Percentiles rank a stretch among this genome's conserved stretches.
Conservation (phyloP, 1,284 basidiomycete genomes). For the Trichosporon asahii region DNA sequence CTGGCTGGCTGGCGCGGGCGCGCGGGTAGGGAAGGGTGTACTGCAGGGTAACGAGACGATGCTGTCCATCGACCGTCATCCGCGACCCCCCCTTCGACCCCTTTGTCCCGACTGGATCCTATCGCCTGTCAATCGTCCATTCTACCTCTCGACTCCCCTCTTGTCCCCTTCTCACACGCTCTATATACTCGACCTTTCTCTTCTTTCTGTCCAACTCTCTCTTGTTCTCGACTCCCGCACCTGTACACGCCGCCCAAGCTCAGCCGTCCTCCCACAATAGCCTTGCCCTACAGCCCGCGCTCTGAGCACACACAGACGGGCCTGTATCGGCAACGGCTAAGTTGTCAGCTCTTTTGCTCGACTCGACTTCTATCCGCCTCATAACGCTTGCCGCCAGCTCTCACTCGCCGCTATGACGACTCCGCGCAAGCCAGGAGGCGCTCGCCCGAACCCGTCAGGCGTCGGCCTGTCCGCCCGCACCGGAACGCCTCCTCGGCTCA, state of each 20-base stretch:
- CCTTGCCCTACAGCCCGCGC: not conserved
- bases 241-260: not conserved
- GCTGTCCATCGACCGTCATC: not conserved
- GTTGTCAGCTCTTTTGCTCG: not conserved
- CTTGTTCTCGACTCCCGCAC: not conserved
- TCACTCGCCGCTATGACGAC: conserved; percentile 12
- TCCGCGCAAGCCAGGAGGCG: conserved; percentile 22
- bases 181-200: not conserved
- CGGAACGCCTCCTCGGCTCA: conserved; percentile 32
- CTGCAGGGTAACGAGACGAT: not conserved
- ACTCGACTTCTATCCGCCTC: not conserved
- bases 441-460: conserved; percentile 22
- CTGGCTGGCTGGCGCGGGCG: not conserved
- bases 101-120: not conserved
- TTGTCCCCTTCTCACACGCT: not conserved
- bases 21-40: no score
- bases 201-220: not conserved
- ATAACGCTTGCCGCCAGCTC: not conserved
- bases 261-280: not conserved
- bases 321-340: not conserved
- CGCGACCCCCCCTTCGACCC: not conserved
- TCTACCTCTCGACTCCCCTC: not conserved
- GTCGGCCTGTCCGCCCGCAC: not conserved
- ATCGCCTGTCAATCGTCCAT: not conserved
- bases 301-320: not conserved